Evolutionary conservation across 139 green algal genomes (phyloP), one percentile per base, ranked within the genome.

Genomic region (Chlorella sp.): DNA sequence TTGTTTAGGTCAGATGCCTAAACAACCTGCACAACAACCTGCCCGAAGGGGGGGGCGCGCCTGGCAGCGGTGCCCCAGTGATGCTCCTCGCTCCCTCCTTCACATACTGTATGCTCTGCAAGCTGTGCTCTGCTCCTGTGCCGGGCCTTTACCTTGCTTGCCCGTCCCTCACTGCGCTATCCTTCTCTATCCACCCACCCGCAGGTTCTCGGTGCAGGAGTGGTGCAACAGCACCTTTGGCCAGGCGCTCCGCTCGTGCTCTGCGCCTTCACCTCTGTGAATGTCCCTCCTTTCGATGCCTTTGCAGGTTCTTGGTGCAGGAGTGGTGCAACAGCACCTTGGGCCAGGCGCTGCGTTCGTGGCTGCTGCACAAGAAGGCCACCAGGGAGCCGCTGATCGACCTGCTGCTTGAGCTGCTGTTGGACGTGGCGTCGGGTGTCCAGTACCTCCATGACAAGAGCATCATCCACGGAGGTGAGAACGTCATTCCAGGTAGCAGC

Each of bases 401-500:
- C 32, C 55, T 69, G 2, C 22, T 68, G 26, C 35, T 75, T 3
- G 24, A 23, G 5, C 42, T 68, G 34, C 62, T 76, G 27, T 24
- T 65, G 17, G 61, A 76, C 35, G n/a, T 70, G 20, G 61, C 71
- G 3, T 35, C 24, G 1, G 71, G 71, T 23, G 62, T 71, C 31
- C 29, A 63, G 5, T 68, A 76, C 62, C 49, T 76, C 4, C 71
- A 76, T 35, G 31, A 50, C 35, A 70, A 76, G 23, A 65, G 35
- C 62, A 76, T 76, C 35, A 76, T 76, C 2, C 62, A 76, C 63
- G 61, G 61, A 30, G 61, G 61, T 67, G 61, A 34, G 61, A 6
- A 64, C 27, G 55, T 20, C 20, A 27, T 10, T 6, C 55, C 55
- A 64, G n/a, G n/a, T n/a, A n/a, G n/a, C n/a, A n/a, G n/a, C n/a